phyloP scores from a whole-genome alignment of 1,139 yeast genomes.

The Debaryomyces sp. region DNA sequence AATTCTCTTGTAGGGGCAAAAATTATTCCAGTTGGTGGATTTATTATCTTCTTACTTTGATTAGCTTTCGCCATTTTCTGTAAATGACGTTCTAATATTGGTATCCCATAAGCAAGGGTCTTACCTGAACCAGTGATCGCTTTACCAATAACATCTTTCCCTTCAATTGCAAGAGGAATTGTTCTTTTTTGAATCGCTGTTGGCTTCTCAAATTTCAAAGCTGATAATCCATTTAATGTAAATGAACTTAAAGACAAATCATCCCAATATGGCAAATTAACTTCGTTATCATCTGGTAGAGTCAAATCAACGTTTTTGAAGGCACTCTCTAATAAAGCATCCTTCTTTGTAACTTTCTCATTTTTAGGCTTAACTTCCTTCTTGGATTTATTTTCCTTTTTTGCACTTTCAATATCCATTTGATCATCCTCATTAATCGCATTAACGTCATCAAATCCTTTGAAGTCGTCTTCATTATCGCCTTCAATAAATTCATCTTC shows the following conservation, averaged over 20 bases:
- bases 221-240: conserved; percentile 60
- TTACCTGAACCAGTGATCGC: conserved; percentile 99
- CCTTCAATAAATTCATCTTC: conserved; percentile 16
- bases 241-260: conserved; percentile 48
- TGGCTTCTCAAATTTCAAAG: conserved; percentile 66
- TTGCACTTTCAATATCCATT: background rate
- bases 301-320: conserved; percentile 27
- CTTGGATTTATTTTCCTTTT: background rate
- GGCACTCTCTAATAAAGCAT: conserved; percentile 23
- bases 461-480: conserved; percentile 13
- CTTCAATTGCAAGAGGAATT: conserved; percentile 75
- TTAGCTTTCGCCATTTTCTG: conserved; percentile 24
- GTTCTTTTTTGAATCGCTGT: conserved; percentile 80
- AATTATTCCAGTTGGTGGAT: conserved; percentile 70
- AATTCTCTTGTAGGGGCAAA: conserved; percentile 96
- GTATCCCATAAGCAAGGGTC: conserved; percentile 92
- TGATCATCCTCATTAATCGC: conserved; percentile 1
- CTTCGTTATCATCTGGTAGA: conserved; percentile 42
- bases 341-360: conserved; percentile 15
- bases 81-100: conserved; percentile 74
- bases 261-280: conserved; percentile 63
- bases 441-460: background rate
- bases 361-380: conserved; percentile 7
- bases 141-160: conserved; percentile 87
- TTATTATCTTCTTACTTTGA: conserved; percentile 25